Percentiles rank a stretch among this genome's conserved stretches.
Evolutionary conservation across 306 rosid genomes (phyloP).

Genomic region (Casuarina glauca): DNA sequence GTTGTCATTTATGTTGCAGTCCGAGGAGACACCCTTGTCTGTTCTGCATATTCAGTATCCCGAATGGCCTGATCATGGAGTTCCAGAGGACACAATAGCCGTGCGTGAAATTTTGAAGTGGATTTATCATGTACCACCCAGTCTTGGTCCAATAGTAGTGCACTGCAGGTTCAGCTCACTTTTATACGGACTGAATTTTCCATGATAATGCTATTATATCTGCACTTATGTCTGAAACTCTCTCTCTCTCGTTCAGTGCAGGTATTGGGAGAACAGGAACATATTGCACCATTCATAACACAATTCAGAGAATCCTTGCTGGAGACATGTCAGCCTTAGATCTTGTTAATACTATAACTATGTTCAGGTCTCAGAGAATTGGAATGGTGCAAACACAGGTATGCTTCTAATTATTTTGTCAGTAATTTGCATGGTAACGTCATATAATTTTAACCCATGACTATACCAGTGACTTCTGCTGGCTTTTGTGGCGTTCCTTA

Average conservation of each 20-base stretch:
- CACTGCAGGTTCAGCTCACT: slow-evolving; percentile 81
- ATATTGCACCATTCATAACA: slow-evolving; percentile 85
- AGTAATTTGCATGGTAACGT: slow-evolving; percentile 16
- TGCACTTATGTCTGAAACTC: slow-evolving; percentile 45
- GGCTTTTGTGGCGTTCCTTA: not conserved
- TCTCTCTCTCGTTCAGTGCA: slow-evolving; percentile 69
- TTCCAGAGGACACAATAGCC: slow-evolving; percentile 64
- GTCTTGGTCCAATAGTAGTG: slow-evolving; percentile 80
- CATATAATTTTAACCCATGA: slow-evolving; percentile 2
- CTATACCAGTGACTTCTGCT: slow-evolving; percentile 9
- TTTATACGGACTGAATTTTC: slow-evolving; percentile 5
- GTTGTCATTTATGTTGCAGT: slow-evolving; percentile 45
- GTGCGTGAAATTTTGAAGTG: slow-evolving; percentile 80
- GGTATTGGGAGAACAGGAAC: slow-evolving; percentile 97
- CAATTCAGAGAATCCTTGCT: slow-evolving; percentile 82
- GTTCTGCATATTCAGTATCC: slow-evolving; percentile 90
- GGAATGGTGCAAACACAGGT: slow-evolving; percentile 98
- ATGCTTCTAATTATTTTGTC: slow-evolving; percentile 16
- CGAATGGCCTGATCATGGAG: slow-evolving; percentile 98
- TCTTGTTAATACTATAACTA: slow-evolving; percentile 59
- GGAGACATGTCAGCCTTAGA: slow-evolving; percentile 92
- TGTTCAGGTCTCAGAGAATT: slow-evolving; percentile 84
- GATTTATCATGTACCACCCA: slow-evolving; percentile 56
- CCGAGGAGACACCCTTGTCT: slow-evolving; percentile 57
- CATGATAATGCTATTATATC: not conserved